Base-by-base conservation (phyloP, 257 asterid species). In the Mitragyna speciosa region DNA sequence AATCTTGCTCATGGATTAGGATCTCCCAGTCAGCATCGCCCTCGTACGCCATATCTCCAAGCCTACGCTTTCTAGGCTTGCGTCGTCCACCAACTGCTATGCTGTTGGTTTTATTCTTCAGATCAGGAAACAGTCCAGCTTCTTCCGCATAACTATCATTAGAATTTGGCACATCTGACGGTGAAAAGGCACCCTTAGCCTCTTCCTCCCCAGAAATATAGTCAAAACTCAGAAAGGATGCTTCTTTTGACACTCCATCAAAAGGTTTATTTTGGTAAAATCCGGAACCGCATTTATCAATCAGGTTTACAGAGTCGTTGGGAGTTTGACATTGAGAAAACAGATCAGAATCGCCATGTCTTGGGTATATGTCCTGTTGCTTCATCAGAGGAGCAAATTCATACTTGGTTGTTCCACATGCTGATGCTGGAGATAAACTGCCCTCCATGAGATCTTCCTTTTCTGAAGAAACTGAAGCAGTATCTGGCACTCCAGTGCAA, bases 21-120 rank as follows among this genome's bases (percentile, higher is more conserved):
- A 89, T 83, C 19, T 91, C 98, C 99, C 99, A 96, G 84, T 90
- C 99, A 79, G 89, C 88, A 88, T 96, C 99, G 56, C 98, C 99
- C 88, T 94, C 99, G 79, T 96, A 96, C 52, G 99, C 93, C 99
- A 96, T 96, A 88, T 96, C 99, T 59, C 91, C 91, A 68, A 92
- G 94, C 89, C 96, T 89, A 26, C 91, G 94, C 83, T 89, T 96
- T 83, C 83, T 96, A 71, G 89, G 74, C 84, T 84, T 90, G 72
- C 99, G 92, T 47, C 99, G 93, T 86, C 88, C 97, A 81, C 88
- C 87, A 74, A 85, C 87, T 70, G 87, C 85, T 78, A 79, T 61
- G 63, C 82, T 83, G 63, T 58, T 82, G 74, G 88, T 92, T 79
- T 89, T 92, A 78, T 73, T 81, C 83, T 88, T 93, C 59, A 82